Percentiles rank a stretch among this genome's conserved stretches.
phyloP scores from a whole-genome alignment of 2,329 filamentous ascomycete genomes.

The Diaporthe sp. region DNA sequence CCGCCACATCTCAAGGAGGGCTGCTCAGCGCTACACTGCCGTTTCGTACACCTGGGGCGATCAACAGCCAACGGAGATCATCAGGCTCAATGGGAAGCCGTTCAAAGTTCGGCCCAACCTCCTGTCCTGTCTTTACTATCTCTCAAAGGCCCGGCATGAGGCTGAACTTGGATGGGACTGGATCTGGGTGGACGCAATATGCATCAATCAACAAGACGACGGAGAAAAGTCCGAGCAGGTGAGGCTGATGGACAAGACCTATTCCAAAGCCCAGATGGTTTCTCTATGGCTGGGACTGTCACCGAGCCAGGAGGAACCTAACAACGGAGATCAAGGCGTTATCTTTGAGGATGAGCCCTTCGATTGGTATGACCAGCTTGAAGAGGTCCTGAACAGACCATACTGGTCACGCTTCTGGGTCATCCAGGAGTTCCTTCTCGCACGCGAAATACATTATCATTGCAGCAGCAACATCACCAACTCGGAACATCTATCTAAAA shows the following conservation, averaged over 20 bases:
- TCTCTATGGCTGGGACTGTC: neutral
- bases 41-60: conserved; percentile 3
- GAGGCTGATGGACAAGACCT: neutral
- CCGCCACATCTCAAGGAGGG: neutral
- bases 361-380: neutral
- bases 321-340: neutral
- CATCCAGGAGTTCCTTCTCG: conserved; percentile 3
- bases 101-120: neutral
- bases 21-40: neutral
- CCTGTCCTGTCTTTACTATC: neutral
- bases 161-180: neutral
- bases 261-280: neutral
- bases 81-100: neutral
- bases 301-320: neutral
- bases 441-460: neutral
- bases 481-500: neutral
- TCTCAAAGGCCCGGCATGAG: neutral
- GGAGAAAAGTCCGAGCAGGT: neutral
- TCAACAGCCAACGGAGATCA: neutral
- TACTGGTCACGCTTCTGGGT: conserved; percentile 7
- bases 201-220: neutral
- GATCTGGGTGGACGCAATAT: neutral
- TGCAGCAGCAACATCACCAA: neutral
- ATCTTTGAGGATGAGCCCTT: neutral
- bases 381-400: neutral